These are phyloP conservation scores for Alternaria rosae DNA, from an alignment of 2,329 filamentous ascomycete species.

Conservation along the genomic window DNA sequence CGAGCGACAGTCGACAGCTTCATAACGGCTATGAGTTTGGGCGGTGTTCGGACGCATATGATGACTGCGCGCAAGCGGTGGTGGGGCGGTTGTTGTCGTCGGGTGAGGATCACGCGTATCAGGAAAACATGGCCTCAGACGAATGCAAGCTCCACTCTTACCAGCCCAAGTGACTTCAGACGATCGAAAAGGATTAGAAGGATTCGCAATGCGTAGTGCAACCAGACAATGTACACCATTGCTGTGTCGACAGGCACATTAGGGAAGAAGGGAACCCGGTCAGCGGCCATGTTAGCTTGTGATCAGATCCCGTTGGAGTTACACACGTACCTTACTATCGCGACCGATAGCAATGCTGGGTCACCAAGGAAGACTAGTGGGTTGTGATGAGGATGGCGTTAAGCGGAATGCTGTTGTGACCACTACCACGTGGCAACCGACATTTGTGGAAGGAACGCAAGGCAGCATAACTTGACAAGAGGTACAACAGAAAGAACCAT, in stretches of 20 bases:
- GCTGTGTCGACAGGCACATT: slow-evolving; percentile 9
- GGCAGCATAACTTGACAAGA: neutral
- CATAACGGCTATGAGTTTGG: slow-evolving; percentile 18
- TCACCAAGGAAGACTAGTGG: neutral
- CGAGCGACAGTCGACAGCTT: slow-evolving; percentile 17
- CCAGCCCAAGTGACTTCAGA: slow-evolving; percentile 11
- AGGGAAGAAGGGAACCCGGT: neutral
- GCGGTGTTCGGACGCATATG: slow-evolving; percentile 6
- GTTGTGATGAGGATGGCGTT: neutral
- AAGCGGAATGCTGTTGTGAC: slow-evolving; percentile 2
- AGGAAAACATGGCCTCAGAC: slow-evolving; percentile 14
- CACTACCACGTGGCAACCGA: slow-evolving; percentile 2
- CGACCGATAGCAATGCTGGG: neutral
- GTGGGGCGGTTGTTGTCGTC: slow-evolving; percentile 11
- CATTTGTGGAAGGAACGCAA: slow-evolving; percentile 4
- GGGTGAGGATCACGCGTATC: slow-evolving; percentile 18
- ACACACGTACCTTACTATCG: neutral
- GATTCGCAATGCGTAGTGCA: slow-evolving; percentile 11
- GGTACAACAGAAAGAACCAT: neutral
- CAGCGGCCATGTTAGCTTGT: neutral
- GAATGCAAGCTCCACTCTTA: slow-evolving; percentile 13
- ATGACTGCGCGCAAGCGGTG: neutral
- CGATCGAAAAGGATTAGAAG: slow-evolving; percentile 3
- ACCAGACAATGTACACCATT: slow-evolving; percentile 16
- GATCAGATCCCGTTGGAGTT: neutral